Conservation (phyloP, 768 basidiomycete genomes). For the Russula brevipes region DNA sequence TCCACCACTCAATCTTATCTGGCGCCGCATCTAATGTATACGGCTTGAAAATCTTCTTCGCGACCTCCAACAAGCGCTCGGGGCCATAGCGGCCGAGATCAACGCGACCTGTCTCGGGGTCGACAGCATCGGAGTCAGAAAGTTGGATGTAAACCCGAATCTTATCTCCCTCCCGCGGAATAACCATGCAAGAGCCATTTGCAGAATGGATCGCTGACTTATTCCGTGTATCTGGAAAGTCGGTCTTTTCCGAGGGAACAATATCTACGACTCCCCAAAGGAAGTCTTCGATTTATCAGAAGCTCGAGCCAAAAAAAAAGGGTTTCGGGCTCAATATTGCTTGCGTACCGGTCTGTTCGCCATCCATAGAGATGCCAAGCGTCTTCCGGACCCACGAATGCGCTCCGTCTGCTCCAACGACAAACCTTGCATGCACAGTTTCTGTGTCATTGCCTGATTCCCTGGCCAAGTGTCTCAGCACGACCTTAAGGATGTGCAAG, state of each 20-base stretch:
- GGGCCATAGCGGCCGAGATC: constrained; percentile 39
- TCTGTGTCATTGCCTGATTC: constrained; percentile 42
- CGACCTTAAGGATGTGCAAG: constrained; percentile 38
- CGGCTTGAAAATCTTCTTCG: constrained; percentile 38
- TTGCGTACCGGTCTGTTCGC: constrained; percentile 52
- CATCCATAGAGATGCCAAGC: constrained; percentile 65
- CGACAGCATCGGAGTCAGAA: constrained; percentile 36
- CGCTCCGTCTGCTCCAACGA: constrained; percentile 75
- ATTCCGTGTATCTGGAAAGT: constrained; percentile 53
- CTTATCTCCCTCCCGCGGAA: constrained; percentile 46
- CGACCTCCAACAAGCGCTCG: constrained; percentile 41
- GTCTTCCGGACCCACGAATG: constrained; percentile 79
- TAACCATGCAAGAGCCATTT: constrained; percentile 46
- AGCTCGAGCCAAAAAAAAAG: not conserved
- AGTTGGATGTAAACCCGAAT: constrained; percentile 52
- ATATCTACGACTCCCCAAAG: constrained; percentile 79
- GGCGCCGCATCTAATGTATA: constrained; percentile 33
- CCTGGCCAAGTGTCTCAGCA: constrained; percentile 39
- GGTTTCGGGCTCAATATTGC: not conserved
- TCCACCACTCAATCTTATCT: constrained; percentile 44
- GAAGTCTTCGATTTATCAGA: constrained; percentile 41
- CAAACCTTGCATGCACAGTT: constrained; percentile 63
- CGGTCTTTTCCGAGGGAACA: constrained; percentile 37
- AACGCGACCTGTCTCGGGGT: constrained; percentile 38
- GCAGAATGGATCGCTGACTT: constrained; percentile 46